phyloP scores from a whole-genome alignment of 163 green algal species.

The Trebouxia gelatinosa region DNA sequence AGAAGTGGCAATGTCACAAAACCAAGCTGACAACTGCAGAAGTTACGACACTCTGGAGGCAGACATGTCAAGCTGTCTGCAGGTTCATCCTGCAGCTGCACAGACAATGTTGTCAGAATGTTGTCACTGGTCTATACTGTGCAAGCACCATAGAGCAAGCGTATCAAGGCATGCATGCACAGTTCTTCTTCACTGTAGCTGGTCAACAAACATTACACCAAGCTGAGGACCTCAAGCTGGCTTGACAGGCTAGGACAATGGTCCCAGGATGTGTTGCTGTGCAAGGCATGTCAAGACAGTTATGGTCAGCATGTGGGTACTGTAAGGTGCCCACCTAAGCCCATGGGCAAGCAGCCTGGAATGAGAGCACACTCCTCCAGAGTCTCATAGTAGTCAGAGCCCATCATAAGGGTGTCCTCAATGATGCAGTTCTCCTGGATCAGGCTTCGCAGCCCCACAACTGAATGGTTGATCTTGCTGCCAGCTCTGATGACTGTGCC shows the following conservation, averaged over 20 bases:
- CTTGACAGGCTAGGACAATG: neutral
- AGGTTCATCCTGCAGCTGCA: neutral
- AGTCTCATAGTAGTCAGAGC: slow-evolving; percentile 94
- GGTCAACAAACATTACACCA: neutral
- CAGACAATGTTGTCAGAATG: slow-evolving; percentile 26
- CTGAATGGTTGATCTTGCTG: slow-evolving; percentile 72
- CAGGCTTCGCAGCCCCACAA: slow-evolving; percentile 91
- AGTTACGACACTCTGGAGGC: no score
- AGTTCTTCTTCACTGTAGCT: neutral
- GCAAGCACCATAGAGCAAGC: neutral
- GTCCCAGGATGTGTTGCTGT: neutral
- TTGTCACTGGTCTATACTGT: slow-evolving; percentile 10
- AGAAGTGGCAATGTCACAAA: neutral
- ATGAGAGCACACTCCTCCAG: slow-evolving; percentile 80
- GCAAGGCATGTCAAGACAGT: neutral
- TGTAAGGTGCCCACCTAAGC: slow-evolving; percentile 47
- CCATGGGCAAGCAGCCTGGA: slow-evolving; percentile 79
- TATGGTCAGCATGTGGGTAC: no score
- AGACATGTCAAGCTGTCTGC: no score
- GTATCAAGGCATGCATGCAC: neutral
- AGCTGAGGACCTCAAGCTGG: neutral
- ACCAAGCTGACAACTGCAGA: neutral
- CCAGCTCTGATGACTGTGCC: slow-evolving; percentile 68
- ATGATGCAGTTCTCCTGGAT: slow-evolving; percentile 79
- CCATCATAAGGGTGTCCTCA: slow-evolving; percentile 72